Evolutionary conservation across 805 yeast species (phyloP).

Genomic region (Wickerhamiella sergipiensis): DNA sequence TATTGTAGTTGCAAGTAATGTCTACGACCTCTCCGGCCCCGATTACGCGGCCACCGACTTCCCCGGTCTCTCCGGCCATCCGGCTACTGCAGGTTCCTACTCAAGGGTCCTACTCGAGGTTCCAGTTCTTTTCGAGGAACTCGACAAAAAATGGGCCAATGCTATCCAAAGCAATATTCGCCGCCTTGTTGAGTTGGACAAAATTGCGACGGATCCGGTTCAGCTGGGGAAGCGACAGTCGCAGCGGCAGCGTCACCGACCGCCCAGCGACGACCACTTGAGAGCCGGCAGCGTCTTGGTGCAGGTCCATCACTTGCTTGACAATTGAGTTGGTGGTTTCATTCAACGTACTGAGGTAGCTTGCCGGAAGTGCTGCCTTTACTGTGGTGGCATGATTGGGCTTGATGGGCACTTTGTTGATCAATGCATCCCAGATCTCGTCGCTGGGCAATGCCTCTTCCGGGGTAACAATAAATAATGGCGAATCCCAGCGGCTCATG

Average conservation of each 20-base stretch:
- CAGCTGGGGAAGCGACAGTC: constrained; percentile 58
- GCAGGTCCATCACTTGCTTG: constrained; percentile 46
- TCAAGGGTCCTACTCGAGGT: constrained; percentile 17
- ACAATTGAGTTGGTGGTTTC: constrained; percentile 53
- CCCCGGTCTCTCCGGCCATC: no score
- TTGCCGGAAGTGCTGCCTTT: constrained; percentile 64
- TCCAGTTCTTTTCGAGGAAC: constrained; percentile 52
- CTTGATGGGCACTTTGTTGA: constrained; percentile 39
- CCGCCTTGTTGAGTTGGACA: constrained; percentile 64
- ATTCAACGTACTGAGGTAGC: constrained; percentile 70
- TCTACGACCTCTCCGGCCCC: no score
- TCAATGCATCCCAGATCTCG: constrained; percentile 40
- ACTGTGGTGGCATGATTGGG: constrained; percentile 78
- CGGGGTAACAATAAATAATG: constrained; percentile 60
- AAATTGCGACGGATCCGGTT: constrained; percentile 77
- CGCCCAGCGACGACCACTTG: constrained; percentile 26
- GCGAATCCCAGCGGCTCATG: constrained; percentile 85
- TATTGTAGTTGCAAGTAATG: no score
- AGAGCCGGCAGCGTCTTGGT: constrained; percentile 33
- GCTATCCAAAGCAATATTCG: constrained; percentile 56
- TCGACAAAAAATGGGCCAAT: constrained; percentile 66
- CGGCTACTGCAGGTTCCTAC: no score
- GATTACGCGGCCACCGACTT: no score
- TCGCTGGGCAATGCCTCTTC: constrained; percentile 40
- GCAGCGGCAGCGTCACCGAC: constrained; percentile 48